Conservation (phyloP, 208 protist genomes). For the Acanthamoeba triangularis region DNA sequence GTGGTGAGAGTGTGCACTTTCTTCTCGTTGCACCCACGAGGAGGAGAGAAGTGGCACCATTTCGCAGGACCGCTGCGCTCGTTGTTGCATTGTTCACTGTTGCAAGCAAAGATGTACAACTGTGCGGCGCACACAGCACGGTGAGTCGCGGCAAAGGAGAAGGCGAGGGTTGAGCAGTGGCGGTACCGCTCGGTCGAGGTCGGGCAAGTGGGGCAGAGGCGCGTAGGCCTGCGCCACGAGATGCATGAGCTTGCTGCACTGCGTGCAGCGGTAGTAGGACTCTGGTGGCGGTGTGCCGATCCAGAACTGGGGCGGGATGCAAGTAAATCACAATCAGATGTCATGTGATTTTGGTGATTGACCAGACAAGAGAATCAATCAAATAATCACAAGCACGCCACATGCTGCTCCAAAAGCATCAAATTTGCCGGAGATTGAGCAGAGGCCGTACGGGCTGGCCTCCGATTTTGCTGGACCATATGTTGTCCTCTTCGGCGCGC, state of each 20-base stretch:
- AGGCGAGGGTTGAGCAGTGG: neutral
- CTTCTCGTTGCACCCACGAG: neutral
- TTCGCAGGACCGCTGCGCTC: conserved; percentile 2
- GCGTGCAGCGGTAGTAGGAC: conserved; percentile 5
- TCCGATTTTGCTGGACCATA: conserved; percentile 35
- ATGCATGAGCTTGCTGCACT: conserved; percentile 23
- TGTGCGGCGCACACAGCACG: neutral
- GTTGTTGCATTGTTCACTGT: conserved; percentile 28
- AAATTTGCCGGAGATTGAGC: no score
- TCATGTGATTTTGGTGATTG: no score
- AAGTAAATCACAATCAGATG: no score
- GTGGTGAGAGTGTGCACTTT: neutral
- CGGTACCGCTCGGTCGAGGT: conserved; percentile 18
- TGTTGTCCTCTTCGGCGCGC: conserved; percentile 32
- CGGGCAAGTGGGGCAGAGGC: neutral
- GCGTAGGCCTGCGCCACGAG: conserved; percentile 39
- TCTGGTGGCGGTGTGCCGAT: neutral
- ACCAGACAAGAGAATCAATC: no score
- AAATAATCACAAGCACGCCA: no score
- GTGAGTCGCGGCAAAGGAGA: neutral
- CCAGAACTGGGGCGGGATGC: neutral
- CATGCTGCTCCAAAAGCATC: no score
- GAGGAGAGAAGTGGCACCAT: neutral
- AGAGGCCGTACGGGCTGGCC: neutral
- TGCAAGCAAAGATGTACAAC: conserved; percentile 47